phyloP scores from a whole-genome alignment of 2,329 filamentous ascomycete genomes.

The Magnaporthiopsis poae region DNA sequence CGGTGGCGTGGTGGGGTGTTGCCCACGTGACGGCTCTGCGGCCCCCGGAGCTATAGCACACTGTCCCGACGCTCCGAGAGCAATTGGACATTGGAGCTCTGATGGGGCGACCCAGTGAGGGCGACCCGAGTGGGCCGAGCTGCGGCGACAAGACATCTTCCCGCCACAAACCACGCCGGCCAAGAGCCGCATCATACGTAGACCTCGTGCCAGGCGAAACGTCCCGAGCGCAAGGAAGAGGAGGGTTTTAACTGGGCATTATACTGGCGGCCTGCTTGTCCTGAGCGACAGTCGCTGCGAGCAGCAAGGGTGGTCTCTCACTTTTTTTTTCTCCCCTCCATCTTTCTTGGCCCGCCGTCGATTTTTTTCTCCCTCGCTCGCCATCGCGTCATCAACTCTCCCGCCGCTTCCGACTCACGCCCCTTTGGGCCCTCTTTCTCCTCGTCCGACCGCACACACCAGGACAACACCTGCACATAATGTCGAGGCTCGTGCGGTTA shows the following conservation, averaged over 20 bases:
- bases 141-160: neutral
- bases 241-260: neutral
- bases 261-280: neutral
- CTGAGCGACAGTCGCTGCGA: neutral
- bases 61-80: neutral
- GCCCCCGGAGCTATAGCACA: neutral
- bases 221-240: neutral
- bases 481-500: conserved; percentile 19
- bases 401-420: conserved; percentile 2
- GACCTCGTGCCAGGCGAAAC: neutral
- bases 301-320: neutral
- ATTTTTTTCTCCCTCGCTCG: neutral
- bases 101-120: neutral
- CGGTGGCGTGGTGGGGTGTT: too few relatives aligned
- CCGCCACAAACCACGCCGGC: neutral
- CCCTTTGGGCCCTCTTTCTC: conserved; percentile 11
- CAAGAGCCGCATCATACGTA: neutral
- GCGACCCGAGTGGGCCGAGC: neutral
- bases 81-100: neutral
- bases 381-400: neutral
- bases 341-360: neutral
- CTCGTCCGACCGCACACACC: neutral
- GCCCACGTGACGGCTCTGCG: neutral
- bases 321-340: neutral
- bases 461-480: conserved; percentile 13